phyloP scores from a whole-genome alignment of 257 asterid species.

The Salvia hispanica region DNA sequence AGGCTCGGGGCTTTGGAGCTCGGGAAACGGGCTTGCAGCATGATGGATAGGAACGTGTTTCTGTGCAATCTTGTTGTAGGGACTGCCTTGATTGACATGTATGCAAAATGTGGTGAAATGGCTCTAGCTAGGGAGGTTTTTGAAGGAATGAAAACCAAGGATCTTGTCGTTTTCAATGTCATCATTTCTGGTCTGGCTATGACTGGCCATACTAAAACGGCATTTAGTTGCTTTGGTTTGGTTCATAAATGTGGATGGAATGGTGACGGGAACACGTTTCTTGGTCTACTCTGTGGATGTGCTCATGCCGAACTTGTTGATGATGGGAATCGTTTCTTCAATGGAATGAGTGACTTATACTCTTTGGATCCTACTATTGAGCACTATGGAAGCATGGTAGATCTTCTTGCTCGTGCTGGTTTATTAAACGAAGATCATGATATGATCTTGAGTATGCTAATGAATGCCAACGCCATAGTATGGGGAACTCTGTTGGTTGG shows the following conservation, averaged over 20 bases:
- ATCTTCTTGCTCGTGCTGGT: conserved; percentile 33
- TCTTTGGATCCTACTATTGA: conserved; percentile 14
- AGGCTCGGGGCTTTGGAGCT: no score
- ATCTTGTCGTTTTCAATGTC: no score
- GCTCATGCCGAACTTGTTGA: conserved; percentile 27
- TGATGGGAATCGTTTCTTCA: not conserved
- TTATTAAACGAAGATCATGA: conserved; percentile 18
- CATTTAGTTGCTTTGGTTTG: conserved; percentile 23
- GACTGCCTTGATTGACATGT: no score
- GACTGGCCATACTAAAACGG: conserved; percentile 19
- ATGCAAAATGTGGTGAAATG: no score
- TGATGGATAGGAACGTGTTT: no score
- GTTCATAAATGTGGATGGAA: conserved; percentile 25
- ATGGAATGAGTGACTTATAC: conserved; percentile 6
- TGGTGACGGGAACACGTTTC: conserved; percentile 22
- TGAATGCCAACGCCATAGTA: conserved; percentile 29
- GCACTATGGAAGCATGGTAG: conserved; percentile 31
- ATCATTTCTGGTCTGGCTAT: conserved; percentile 26
- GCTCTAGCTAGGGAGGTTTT: no score
- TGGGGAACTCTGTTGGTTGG: conserved; percentile 30
- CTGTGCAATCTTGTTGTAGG: no score
- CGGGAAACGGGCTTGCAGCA: no score
- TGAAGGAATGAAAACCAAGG: no score
- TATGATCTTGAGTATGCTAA: conserved; percentile 28
- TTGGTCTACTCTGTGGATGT: conserved; percentile 29